A percentile compares a stretch with the other conserved stretches of the same genome.
Conservation (phyloP, 2,329 filamentous ascomycete species). For the Neurospora sp. region DNA sequence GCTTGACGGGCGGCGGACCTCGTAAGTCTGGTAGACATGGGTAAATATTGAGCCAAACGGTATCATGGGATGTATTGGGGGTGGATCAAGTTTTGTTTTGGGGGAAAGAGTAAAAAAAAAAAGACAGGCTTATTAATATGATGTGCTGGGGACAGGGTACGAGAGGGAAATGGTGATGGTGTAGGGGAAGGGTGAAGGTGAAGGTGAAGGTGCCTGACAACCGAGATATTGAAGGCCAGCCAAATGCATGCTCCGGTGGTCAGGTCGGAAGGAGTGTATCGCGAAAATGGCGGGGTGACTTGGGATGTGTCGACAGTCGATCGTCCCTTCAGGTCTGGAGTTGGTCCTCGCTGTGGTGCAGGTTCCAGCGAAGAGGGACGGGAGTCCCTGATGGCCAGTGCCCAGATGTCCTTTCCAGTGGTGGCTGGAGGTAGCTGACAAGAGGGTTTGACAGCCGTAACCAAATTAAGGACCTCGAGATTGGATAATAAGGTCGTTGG, state of each 20-base stretch:
- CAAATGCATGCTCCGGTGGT: background rate
- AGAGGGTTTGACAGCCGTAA: background rate
- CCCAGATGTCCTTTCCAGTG: background rate
- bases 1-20: conserved; percentile 89
- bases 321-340: background rate
- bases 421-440: background rate
- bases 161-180: conserved; percentile 3
- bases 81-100: conserved; percentile 10
- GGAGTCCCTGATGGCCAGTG: background rate
- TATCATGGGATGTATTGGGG: conserved; percentile 16
- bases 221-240: background rate
- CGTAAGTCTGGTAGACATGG: conserved; percentile 96
- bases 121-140: conserved; percentile 9
- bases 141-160: conserved; percentile 4
- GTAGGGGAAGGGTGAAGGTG: conserved; percentile 8
- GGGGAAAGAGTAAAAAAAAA: conserved; percentile 15
- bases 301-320: background rate
- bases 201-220: conserved; percentile 1
- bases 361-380: background rate
- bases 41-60: conserved; percentile 33
- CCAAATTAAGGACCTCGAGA: background rate
- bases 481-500: background rate
- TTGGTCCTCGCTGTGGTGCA: background rate
- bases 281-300: background rate
- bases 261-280: background rate